A percentile compares a stretch with the other conserved stretches of the same genome.
phyloP scores from a whole-genome alignment of 2,329 filamentous ascomycete genomes.

The Ampelomyces quisqualis region DNA sequence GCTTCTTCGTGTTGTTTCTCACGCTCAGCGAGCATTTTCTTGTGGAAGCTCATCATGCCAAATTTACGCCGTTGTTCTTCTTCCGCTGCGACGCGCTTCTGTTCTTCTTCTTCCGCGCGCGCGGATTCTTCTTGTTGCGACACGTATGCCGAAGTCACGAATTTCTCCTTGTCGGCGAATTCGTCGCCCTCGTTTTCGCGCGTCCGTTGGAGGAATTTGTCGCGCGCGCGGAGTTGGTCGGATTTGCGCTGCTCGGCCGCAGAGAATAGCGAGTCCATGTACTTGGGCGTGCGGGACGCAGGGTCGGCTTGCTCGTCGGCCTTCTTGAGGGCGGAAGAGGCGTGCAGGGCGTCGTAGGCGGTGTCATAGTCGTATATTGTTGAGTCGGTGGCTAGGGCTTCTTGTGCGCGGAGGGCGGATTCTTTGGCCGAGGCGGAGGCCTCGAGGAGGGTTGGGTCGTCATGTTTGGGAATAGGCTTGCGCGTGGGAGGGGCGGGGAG shows the following conservation, averaged over 20 bases:
- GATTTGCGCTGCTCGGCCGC: conserved; percentile 76
- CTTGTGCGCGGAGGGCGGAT: conserved; percentile 63
- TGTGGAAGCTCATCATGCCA: conserved; percentile 80
- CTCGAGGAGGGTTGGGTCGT: conserved; percentile 48
- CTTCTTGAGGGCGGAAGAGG: conserved; percentile 56
- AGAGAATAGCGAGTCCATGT: conserved; percentile 72
- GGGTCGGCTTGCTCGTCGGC: conserved; percentile 56
- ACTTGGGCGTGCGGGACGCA: conserved; percentile 67
- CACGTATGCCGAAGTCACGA: conserved; percentile 82
- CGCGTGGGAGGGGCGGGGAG: conserved; percentile 35
- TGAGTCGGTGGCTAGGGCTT: conserved; percentile 67
- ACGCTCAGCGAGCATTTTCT: conserved; percentile 68
- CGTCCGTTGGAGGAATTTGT: conserved; percentile 76
- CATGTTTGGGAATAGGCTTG: conserved; percentile 42
- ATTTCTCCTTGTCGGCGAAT: conserved; percentile 80
- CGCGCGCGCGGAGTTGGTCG: conserved; percentile 74
- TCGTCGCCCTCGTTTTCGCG: conserved; percentile 78
- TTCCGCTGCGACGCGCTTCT: conserved; percentile 63
- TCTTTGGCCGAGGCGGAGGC: conserved; percentile 67
- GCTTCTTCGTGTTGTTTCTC: conserved; percentile 70
- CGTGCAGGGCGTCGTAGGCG: conserved; percentile 75
- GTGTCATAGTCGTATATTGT: conserved; percentile 84
- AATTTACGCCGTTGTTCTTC: conserved; percentile 63
- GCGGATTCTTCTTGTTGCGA: conserved; percentile 75
- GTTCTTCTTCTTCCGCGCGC: conserved; percentile 70